Base-by-base conservation (phyloP, 2,329 filamentous ascomycete genomes). In the Pseudopithomyces chartarum region DNA sequence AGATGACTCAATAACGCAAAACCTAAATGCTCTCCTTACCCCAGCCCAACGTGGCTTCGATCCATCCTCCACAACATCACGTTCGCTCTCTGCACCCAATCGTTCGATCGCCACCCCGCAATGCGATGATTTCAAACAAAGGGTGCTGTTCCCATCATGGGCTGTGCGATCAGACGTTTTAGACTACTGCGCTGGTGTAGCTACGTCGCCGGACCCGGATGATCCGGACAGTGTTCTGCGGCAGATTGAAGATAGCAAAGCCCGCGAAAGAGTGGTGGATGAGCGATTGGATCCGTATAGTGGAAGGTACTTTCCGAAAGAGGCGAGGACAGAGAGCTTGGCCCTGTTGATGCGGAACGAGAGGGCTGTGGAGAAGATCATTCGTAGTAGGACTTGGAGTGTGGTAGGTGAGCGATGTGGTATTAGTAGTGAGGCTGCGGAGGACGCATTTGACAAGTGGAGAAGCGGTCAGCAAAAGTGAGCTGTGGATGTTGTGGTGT, bases 221-320 rank as follows among this genome's bases (percentile, higher is more conserved):
- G 93, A 97, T 66, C 93, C 93, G 1, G 90, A 94, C 55, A 82
- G 87, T 23, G 79, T 90, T 0, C 68, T 90, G 17, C 81, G 90
- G 53, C 84, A 92, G 67, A 81, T 87, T 0, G 90, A 96, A 76
- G 86, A 86, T 52, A 84, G 87, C 56, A 86, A 81, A 65, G 87
- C 90, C 60, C 82, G 88, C 46, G 89, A 94, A 68, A 82, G 87
- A 51, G 82, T 94, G 0, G 87, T 98, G 4, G 86, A 98, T 73
- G 95, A 98, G 78, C 82, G 95, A 54, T 75, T 97, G 56, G 95
- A 99, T 79, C 95, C 95, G 1, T 99, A 99, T 73, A 93, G 90
- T 10, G 90, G 82, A 6, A 82, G 94, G 22, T 96, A 91, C 73
- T 94, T 94, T 65, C 87, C 90, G 0, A 79, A 82, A 50, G 92